These are phyloP conservation scores for Alternaria triticimaculans DNA, from an alignment of 2,329 filamentous ascomycete genomes.

Conservation along the genomic window DNA sequence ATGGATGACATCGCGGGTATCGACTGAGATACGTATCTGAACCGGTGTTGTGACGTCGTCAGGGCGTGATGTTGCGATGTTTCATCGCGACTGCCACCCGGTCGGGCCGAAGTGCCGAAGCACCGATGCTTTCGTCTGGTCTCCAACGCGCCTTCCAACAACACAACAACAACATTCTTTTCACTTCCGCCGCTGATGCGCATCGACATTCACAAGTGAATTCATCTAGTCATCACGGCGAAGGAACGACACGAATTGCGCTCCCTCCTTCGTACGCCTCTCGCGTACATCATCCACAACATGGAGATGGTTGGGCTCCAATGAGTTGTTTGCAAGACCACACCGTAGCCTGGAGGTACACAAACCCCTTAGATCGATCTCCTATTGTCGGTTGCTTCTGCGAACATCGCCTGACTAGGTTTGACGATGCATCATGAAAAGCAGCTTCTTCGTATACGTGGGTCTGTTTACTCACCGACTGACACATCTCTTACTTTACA, in stretches of 20 bases:
- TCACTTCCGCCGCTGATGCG: neutral
- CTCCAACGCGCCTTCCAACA: neutral
- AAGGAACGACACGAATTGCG: neutral
- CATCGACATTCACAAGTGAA: neutral
- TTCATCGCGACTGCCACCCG: neutral
- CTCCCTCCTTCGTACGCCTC: too few species aligned
- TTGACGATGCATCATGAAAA: too few species aligned
- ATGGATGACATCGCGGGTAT: neutral
- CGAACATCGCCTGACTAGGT: neutral
- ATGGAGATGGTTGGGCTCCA: neutral
- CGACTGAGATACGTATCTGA: neutral
- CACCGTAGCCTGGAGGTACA: neutral
- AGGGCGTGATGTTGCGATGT: neutral
- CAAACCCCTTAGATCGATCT: neutral
- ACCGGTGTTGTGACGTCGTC: neutral
- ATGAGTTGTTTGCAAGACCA: neutral
- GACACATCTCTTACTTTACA: neutral
- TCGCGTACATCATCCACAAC: too few species aligned
- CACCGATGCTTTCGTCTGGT: neutral
- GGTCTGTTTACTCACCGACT: neutral
- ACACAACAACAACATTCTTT: neutral
- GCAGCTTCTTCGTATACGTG: neutral
- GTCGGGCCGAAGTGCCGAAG: neutral
- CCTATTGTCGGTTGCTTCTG: neutral
- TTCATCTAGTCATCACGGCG: neutral